Percentiles rank a stretch among this genome's conserved stretches.
These are phyloP conservation scores for Silene coronaria DNA, from an alignment of 179 eudicot genomes.

Conservation along the genomic window DNA sequence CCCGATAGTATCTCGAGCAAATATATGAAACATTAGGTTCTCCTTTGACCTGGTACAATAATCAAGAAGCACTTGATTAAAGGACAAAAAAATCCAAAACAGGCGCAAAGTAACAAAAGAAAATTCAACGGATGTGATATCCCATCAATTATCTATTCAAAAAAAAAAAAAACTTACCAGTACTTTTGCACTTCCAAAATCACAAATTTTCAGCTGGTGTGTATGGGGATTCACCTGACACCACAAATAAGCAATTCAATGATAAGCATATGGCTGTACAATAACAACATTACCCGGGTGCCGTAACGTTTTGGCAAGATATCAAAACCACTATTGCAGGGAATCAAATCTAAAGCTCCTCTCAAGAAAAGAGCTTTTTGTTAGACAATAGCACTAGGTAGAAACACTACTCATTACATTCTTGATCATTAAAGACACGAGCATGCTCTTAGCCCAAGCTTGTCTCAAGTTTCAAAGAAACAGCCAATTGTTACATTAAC, in stretches of 20 bases:
- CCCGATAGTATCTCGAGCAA: conserved; percentile 91
- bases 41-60: conserved; percentile 67
- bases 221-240: conserved; percentile 91
- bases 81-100: neutral
- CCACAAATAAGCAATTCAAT: conserved; percentile 15
- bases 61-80: neutral
- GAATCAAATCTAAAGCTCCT: neutral
- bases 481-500: neutral
- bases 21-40: conserved; percentile 93
- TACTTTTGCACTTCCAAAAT: conserved; percentile 97
- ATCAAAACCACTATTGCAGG: neutral
- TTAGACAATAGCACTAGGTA: neutral
- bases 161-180: conserved; percentile 48
- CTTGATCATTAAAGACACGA: neutral
- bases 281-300: neutral
- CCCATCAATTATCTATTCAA: conserved; percentile 3
- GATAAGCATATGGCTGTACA: neutral
- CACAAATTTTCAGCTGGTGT: conserved; percentile 89
- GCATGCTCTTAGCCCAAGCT: neutral
- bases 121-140: conserved; percentile 5
- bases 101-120: neutral
- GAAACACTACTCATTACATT: neutral
- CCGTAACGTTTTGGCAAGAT: neutral
- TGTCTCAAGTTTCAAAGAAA: neutral
- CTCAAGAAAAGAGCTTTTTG: neutral